Evolutionary conservation across 2,329 filamentous ascomycete genomes (phyloP).

Genomic region (Fusarium camptoceras): DNA sequence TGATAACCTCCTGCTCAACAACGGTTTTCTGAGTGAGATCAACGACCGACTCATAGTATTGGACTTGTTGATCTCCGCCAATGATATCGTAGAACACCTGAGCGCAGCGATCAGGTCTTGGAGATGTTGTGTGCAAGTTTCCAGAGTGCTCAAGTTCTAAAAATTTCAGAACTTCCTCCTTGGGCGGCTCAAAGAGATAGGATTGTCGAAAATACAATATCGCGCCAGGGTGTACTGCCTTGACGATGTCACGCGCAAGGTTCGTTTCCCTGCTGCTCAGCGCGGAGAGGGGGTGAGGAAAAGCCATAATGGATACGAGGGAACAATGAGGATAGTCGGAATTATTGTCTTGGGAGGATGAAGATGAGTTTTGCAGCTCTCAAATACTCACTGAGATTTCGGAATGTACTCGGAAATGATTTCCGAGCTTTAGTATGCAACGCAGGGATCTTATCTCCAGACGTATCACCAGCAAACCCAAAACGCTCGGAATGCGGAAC

Average conservation of each 20-base stretch:
- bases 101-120: constrained; percentile 54
- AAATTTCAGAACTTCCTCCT: constrained; percentile 59
- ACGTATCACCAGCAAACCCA: too few species aligned
- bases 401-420: neutral
- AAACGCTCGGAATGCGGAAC: constrained; percentile 20
- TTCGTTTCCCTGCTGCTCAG: constrained; percentile 48
- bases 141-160: constrained; percentile 58
- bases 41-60: constrained; percentile 53
- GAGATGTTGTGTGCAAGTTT: constrained; percentile 43
- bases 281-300: constrained; percentile 49
- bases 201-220: constrained; percentile 61
- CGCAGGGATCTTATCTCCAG: too few species aligned
- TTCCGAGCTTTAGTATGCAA: constrained; percentile 3
- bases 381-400: neutral
- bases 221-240: constrained; percentile 45
- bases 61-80: constrained; percentile 36
- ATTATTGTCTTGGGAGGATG: too few species aligned
- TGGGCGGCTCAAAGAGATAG: constrained; percentile 63
- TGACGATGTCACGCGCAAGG: constrained; percentile 51
- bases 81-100: constrained; percentile 56
- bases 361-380: neutral
- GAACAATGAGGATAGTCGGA: neutral
- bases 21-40: constrained; percentile 47
- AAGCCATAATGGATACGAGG: constrained; percentile 5
- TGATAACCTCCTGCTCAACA: constrained; percentile 45